Evolutionary conservation across 768 basidiomycete genomes (phyloP), one percentile per base, ranked within the genome.

Genomic region (Vishniacozyma victoriae): DNA sequence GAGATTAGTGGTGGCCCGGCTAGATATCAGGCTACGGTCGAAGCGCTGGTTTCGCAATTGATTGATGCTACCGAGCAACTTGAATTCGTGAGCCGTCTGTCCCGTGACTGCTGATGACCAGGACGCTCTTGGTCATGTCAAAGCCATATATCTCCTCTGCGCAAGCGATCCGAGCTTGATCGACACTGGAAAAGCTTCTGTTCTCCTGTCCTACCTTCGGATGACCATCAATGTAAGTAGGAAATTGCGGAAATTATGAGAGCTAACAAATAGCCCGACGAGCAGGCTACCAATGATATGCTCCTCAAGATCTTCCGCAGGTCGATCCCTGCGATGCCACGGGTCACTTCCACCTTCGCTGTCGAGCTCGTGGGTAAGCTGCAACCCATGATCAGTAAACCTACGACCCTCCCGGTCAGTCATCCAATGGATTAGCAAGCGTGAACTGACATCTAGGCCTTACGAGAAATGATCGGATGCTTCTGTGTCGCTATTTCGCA

Each of bases 391-490:
- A 84, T 99, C 35, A 78, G 87, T 59, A 89, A 87, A 61, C 90
- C 89, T 3, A 80, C 83, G 0, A n/a, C n/a, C n/a, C n/a, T n/a
- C n/a, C n/a, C n/a, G 76, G 70, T 15, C 68, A 68, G 12, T 54
- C 62, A 12, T 22, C 44, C 18, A 59, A 58, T 36, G 35, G 58
- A 36, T 3, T 24, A 18, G 35, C 16, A 39, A 9, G 36, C 14
- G 23, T 1, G 9, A 24, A 26, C 78, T 31, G 73, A 23, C 16
- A 5, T 36, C 1, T 55, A 91, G 85, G 83, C 85, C 18, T 71
- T 97, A 25, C 89, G 92, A 74, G 95, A 96, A 71, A 82, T 82
- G 12, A 86, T 97, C 13, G 88, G 88, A 0, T 96, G 92, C 57
- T 83, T 93, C 75, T 93, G 91, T 65, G 79, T 81, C 0, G 85